phyloP scores from a whole-genome alignment of 257 asterid genomes.

The Jaltomata sinuosa region DNA sequence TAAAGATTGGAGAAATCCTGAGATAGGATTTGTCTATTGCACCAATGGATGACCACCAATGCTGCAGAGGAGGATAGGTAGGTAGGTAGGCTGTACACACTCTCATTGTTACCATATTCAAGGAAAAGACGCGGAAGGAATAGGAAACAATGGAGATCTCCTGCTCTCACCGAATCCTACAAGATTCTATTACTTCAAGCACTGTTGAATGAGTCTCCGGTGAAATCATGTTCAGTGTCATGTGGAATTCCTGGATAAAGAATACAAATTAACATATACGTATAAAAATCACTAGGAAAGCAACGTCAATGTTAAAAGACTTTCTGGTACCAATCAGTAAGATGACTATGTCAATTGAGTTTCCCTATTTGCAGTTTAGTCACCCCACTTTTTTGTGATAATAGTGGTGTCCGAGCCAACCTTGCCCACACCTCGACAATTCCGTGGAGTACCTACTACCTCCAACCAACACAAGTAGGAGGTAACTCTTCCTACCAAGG shows the following conservation, averaged over 20 bases:
- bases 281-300: not conserved
- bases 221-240: slow-evolving; percentile 64
- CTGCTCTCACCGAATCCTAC: slow-evolving; percentile 47
- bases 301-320: not conserved
- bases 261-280: not conserved
- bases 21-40: slow-evolving; percentile 5
- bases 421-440: not conserved
- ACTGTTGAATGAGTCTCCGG: slow-evolving; percentile 61
- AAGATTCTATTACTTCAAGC: slow-evolving; percentile 76
- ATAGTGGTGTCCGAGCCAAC: not conserved
- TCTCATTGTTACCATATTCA: not conserved
- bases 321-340: not conserved
- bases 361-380: not conserved
- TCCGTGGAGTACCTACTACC: not conserved
- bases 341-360: not conserved
- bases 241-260: slow-evolving; percentile 55
- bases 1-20: slow-evolving; percentile 7
- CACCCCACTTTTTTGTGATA: not conserved
- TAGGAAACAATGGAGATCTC: not conserved
- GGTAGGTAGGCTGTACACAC: not conserved
- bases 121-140: not conserved
- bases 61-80: not conserved
- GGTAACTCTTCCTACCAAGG: not conserved
- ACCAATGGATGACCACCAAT: not conserved
- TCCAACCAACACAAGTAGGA: not conserved